Percentiles rank a stretch among this genome's conserved stretches.
These are phyloP conservation scores for Russula foetens DNA, from an alignment of 768 basidiomycete genomes.

Conservation along the genomic window DNA sequence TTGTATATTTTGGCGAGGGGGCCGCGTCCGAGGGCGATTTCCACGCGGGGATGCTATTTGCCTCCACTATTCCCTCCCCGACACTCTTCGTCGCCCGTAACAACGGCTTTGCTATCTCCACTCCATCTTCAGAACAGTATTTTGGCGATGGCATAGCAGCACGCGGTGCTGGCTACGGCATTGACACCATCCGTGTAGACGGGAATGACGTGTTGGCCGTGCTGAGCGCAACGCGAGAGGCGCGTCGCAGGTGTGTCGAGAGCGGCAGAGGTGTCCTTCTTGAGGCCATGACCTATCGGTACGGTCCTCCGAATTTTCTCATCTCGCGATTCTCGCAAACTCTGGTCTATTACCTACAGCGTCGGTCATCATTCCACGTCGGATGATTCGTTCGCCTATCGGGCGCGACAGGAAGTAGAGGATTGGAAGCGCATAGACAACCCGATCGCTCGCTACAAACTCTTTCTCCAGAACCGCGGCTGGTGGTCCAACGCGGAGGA, in stretches of 20 bases:
- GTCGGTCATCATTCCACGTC: conserved; percentile 95
- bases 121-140: conserved; percentile 83
- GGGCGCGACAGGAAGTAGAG: conserved; percentile 83
- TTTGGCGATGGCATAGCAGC: conserved; percentile 90
- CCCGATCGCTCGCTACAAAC: conserved; percentile 75
- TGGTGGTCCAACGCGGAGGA: conserved; percentile 85
- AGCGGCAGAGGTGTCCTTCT: conserved; percentile 76
- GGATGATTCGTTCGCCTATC: conserved; percentile 93
- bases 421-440: conserved; percentile 88
- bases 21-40: conserved; percentile 94
- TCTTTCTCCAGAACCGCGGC: conserved; percentile 71
- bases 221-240: conserved; percentile 62
- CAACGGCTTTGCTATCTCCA: conserved; percentile 94
- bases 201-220: conserved; percentile 92
- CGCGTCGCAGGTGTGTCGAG: conserved; percentile 60
- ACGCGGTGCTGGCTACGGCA: conserved; percentile 86
- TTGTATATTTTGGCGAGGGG: conserved; percentile 90
- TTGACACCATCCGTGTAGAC: conserved; percentile 88
- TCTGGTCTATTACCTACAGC: conserved; percentile 29
- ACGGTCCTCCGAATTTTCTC: conserved; percentile 19
- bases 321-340: background rate
- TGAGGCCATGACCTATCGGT: conserved; percentile 90
- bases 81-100: conserved; percentile 69
- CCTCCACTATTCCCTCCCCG: conserved; percentile 68
- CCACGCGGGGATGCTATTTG: conserved; percentile 81